phyloP scores from a whole-genome alignment of 2,329 filamentous ascomycete species.

The Coniella vitis region DNA sequence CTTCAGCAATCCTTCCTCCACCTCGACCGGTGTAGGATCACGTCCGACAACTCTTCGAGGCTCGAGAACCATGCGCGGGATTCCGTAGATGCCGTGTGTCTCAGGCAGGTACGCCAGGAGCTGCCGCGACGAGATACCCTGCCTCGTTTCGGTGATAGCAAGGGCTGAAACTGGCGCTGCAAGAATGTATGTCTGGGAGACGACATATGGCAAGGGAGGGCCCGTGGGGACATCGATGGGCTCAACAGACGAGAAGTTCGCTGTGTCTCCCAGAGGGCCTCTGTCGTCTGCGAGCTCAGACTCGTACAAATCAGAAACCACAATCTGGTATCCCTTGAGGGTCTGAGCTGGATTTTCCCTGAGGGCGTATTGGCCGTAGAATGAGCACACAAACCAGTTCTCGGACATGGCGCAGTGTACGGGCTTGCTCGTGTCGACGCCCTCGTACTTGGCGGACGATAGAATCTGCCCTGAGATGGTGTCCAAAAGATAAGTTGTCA shows the following conservation, averaged over 20 bases:
- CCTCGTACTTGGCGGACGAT: constrained; percentile 60
- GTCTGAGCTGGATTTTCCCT: constrained; percentile 45
- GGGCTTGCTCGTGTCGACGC: constrained; percentile 66
- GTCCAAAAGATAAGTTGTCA: constrained; percentile 76
- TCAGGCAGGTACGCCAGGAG: constrained; percentile 72
- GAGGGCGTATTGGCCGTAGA: constrained; percentile 57
- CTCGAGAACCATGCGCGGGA: constrained; percentile 74
- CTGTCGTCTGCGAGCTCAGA: constrained; percentile 78
- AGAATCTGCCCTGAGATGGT: constrained; percentile 78
- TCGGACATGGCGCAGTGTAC: constrained; percentile 78
- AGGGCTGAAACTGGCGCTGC: constrained; percentile 72
- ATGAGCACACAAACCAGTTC: constrained; percentile 92
- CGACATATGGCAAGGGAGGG: constrained; percentile 61
- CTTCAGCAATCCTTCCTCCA: constrained; percentile 72
- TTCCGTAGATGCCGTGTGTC: constrained; percentile 66
- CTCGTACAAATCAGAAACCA: constrained; percentile 85
- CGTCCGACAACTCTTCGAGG: constrained; percentile 80
- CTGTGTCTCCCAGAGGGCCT: constrained; percentile 62
- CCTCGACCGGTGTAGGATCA: constrained; percentile 72
- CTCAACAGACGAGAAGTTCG: constrained; percentile 72
- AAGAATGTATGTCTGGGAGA: constrained; percentile 76
- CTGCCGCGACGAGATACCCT: constrained; percentile 82
- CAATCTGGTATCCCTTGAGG: constrained; percentile 78
- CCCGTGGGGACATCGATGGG: constrained; percentile 51
- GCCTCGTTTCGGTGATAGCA: constrained; percentile 78